phyloP scores from a whole-genome alignment of 768 basidiomycete species.

The Russula lepida region DNA sequence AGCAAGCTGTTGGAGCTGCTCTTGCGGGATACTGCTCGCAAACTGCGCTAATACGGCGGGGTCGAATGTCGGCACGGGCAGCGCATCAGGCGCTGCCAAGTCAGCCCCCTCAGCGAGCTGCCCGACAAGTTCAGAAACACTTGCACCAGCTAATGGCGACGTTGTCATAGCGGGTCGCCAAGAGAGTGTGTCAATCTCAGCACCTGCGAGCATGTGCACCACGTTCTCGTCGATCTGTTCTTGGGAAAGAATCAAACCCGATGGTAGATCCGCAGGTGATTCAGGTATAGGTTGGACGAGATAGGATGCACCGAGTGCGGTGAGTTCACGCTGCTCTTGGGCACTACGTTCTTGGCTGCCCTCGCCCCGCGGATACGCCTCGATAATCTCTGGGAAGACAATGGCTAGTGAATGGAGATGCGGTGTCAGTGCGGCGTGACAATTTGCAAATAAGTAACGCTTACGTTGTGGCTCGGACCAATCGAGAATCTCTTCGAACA shows the following conservation, averaged over 20 bases:
- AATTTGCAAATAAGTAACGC: slow-evolving; percentile 25
- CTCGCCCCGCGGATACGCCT: slow-evolving; percentile 48
- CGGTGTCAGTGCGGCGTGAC: slow-evolving; percentile 20
- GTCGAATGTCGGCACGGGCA: slow-evolving; percentile 31
- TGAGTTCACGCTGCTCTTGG: slow-evolving; percentile 75
- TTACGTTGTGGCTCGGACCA: slow-evolving; percentile 79
- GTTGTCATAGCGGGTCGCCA: slow-evolving; percentile 35
- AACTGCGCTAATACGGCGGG: slow-evolving; percentile 8
- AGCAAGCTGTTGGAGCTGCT: slow-evolving; percentile 22
- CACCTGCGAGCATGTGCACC: slow-evolving; percentile 59
- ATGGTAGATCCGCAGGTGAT: slow-evolving; percentile 60
- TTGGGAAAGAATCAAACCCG: slow-evolving; percentile 41
- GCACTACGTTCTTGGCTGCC: slow-evolving; percentile 57
- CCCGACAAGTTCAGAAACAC: slow-evolving; percentile 64
- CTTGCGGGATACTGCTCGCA: slow-evolving; percentile 19
- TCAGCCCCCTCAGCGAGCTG: slow-evolving; percentile 41
- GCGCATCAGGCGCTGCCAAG: slow-evolving; percentile 29
- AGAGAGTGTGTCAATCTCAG: slow-evolving; percentile 58
- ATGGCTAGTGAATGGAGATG: slow-evolving; percentile 38
- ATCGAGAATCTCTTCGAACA: slow-evolving; percentile 82
- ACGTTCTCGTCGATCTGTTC: slow-evolving; percentile 61
- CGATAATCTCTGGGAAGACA: slow-evolving; percentile 53
- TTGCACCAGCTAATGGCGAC: slow-evolving; percentile 29
- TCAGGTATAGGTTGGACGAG: slow-evolving; percentile 71
- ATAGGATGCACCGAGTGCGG: slow-evolving; percentile 67